Evolutionary conservation across 78 protist genomes (phyloP).

Genomic region (Dictyostelium capitatum): DNA sequence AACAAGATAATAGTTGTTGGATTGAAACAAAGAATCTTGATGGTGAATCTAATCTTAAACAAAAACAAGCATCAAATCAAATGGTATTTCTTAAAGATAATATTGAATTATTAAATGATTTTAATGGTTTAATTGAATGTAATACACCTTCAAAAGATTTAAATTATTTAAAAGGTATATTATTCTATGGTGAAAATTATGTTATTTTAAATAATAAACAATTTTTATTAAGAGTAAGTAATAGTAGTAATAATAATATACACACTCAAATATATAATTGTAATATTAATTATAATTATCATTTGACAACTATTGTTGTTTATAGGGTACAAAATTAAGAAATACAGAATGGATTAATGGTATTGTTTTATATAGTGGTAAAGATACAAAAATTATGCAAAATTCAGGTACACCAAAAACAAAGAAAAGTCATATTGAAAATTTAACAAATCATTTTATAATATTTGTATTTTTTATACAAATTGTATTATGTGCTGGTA

Average conservation of each 20-base stretch:
- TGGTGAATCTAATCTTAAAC: slow-evolving; percentile 82
- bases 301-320: no score
- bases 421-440: slow-evolving; percentile 47
- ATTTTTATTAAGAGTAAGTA: slow-evolving; percentile 72
- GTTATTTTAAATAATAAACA: slow-evolving; percentile 57
- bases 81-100: slow-evolving; percentile 35
- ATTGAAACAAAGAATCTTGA: slow-evolving; percentile 91
- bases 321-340: slow-evolving; percentile 42
- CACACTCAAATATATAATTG: neutral
- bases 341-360: slow-evolving; percentile 84
- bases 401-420: slow-evolving; percentile 84
- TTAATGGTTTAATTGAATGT: slow-evolving; percentile 32
- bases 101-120: neutral
- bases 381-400: slow-evolving; percentile 88
- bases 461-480: slow-evolving; percentile 34
- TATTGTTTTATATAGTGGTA: slow-evolving; percentile 89
- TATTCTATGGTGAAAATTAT: slow-evolving; percentile 16
- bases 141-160: slow-evolving; percentile 80
- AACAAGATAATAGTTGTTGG: slow-evolving; percentile 67
- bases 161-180: slow-evolving; percentile 61
- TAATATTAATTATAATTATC: no score
- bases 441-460: slow-evolving; percentile 27
- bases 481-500: slow-evolving; percentile 34
- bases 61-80: slow-evolving; percentile 78
- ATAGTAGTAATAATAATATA: neutral